Conservation (phyloP, 148 eudicot species). For the Silene latifolia region DNA sequence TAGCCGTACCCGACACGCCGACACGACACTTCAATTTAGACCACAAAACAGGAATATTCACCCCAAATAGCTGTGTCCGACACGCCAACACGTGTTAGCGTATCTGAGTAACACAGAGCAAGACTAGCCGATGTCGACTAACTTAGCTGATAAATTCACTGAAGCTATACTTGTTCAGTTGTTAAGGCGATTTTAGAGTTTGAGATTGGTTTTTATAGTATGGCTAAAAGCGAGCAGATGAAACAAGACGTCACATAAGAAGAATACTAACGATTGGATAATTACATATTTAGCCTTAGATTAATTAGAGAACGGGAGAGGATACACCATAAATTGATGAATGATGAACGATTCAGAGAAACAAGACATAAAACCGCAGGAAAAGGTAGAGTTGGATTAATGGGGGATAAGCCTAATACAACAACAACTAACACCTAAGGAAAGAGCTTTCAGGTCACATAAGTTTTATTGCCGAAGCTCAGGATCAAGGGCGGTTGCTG, state of each 20-base stretch:
- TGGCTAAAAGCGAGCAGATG: not conserved
- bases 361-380: not conserved
- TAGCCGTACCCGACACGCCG: too few relatives aligned
- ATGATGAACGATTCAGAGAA: not conserved
- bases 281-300: constrained; percentile 22
- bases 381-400: constrained; percentile 14
- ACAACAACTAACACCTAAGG: constrained; percentile 8
- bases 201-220: too few relatives aligned
- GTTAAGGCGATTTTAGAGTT: too few relatives aligned
- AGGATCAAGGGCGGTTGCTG: not conserved
- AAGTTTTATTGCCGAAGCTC: constrained; percentile 23
- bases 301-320: constrained; percentile 13
- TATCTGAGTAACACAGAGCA: too few relatives aligned
- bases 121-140: not conserved
- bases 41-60: too few relatives aligned
- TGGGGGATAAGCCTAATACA: constrained; percentile 7
- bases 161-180: not conserved
- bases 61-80: too few relatives aligned
- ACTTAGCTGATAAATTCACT: not conserved
- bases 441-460: constrained; percentile 22
- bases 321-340: not conserved
- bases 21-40: too few relatives aligned
- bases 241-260: not conserved
- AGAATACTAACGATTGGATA: not conserved
- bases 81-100: too few relatives aligned